Base-by-base conservation (phyloP, 1,284 basidiomycete species). In the Ganoderma boninense region DNA sequence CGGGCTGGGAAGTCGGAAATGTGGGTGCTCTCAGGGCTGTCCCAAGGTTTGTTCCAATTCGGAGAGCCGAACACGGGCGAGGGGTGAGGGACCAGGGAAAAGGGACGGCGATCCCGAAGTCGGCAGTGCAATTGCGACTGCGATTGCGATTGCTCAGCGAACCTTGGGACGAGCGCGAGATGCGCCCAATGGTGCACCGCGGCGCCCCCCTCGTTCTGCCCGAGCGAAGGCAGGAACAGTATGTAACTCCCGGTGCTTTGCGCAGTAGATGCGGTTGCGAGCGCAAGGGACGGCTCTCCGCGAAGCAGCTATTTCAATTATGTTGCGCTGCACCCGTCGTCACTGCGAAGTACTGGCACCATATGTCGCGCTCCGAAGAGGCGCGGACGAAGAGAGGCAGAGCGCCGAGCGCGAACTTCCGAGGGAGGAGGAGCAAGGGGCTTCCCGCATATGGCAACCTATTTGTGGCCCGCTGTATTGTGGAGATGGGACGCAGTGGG, bases 381-480 rank as follows among this genome's bases (percentile, higher is more conserved):
- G 18, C 54, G 54, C 18, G 54, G 29, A 57, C 54, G 54, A 57
- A 57, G 54, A 29, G 18, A 18, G 32, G 32, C 29, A 57, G 14
- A 35, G 54, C 29, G 26, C 54, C 54, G 29, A 18, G 18, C 54
- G 26, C 20, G 54, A 57, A 35, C 54, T 57, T 57, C 29, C 32
- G 29, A 14, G 18, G 18, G 54, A 7, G 18, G 32, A 35, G 29
- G 54, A 32, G 32, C 49, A 54, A 54, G 49, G 49, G 49, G 49
- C 23, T 54, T 54, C 23, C 49, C 49, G 23, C 11, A 54, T 54
- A 54, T 54, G 49, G 49, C 54, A 57, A 20, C 6, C 54, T 57
- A 57, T 57, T 57, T 57, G 32, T 35, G 14, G 54, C 54, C 54
- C 18, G 54, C 29, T 57, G 29, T 57, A 57, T 35, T 57, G 54